Evolutionary conservation across 2,329 filamentous ascomycete genomes (phyloP).

Genomic region (Fusarium sp.): DNA sequence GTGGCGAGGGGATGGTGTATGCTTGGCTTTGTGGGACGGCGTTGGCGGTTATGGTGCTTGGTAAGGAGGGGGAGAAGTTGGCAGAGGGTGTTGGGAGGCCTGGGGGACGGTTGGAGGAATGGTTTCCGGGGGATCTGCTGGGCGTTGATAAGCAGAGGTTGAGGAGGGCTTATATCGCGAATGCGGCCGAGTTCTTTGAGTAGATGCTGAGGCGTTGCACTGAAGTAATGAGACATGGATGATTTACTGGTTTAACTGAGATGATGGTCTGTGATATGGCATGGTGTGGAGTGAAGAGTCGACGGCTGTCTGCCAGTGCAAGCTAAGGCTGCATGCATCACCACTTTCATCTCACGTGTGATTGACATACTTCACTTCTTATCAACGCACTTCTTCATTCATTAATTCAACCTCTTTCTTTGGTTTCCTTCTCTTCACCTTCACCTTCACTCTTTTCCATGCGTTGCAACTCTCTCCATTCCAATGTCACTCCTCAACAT

Average conservation of each 20-base stretch:
- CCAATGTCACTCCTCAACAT: conserved; percentile 10
- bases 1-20: conserved; percentile 62
- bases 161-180: conserved; percentile 47
- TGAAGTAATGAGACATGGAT: neutral
- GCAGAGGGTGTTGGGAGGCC: conserved; percentile 46
- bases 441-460: neutral
- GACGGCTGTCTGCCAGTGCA: conserved; percentile 25
- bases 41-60: conserved; percentile 55
- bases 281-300: neutral
- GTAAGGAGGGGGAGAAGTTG: conserved; percentile 46
- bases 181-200: conserved; percentile 41
- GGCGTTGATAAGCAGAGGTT: conserved; percentile 45
- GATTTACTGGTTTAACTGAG: neutral
- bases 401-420: neutral
- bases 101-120: conserved; percentile 46
- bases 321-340: neutral
- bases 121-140: conserved; percentile 52
- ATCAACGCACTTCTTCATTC: too few relatives aligned
- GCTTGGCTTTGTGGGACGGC: conserved; percentile 61
- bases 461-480: neutral
- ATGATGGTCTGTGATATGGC: rapidly evolving
- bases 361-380: neutral
- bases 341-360: neutral
- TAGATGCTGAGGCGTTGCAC: neutral
- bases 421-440: neutral